phyloP scores from a whole-genome alignment of 1,284 basidiomycete species.

The Chalciporus sp. region DNA sequence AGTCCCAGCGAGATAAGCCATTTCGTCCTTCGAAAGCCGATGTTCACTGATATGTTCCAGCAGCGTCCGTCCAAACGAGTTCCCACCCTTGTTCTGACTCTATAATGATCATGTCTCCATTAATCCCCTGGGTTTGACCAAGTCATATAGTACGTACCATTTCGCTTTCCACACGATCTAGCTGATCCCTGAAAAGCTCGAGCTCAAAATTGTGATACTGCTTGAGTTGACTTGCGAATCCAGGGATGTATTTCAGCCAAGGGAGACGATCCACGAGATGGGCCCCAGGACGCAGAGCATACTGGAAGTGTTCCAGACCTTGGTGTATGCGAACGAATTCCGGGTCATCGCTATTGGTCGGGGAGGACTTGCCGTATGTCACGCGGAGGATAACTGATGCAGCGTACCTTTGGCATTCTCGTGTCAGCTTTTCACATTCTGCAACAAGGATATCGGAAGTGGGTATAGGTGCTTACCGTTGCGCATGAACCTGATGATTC shows the following conservation, averaged over 20 bases:
- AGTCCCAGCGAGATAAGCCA: constrained; percentile 60
- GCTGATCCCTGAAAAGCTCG: constrained; percentile 50
- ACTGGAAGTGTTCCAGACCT: constrained; percentile 48
- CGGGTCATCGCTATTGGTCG: constrained; percentile 54
- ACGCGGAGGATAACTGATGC: constrained; percentile 65
- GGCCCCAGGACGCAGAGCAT: constrained; percentile 54
- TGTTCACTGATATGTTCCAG: constrained; percentile 51
- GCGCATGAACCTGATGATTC: constrained; percentile 36
- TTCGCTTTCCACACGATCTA: constrained; percentile 45
- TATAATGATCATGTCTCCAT: constrained; percentile 1
- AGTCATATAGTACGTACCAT: constrained; percentile 38
- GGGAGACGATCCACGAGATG: constrained; percentile 64
- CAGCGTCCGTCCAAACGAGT: constrained; percentile 57
- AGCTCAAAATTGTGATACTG: constrained; percentile 58
- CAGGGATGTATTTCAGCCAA: constrained; percentile 44
- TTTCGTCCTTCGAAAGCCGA: constrained; percentile 52
- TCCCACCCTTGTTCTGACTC: constrained; percentile 38
- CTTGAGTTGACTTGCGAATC: constrained; percentile 18
- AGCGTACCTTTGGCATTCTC: constrained; percentile 49
- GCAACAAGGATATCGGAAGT: no score
- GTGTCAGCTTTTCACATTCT: not conserved
- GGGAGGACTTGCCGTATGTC: constrained; percentile 61
- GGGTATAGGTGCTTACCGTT: constrained; percentile 23
- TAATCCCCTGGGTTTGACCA: not conserved
- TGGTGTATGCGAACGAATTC: constrained; percentile 56